These are phyloP conservation scores for Aspergillus sojae DNA, from an alignment of 2,329 filamentous ascomycete genomes.

Conservation along the genomic window DNA sequence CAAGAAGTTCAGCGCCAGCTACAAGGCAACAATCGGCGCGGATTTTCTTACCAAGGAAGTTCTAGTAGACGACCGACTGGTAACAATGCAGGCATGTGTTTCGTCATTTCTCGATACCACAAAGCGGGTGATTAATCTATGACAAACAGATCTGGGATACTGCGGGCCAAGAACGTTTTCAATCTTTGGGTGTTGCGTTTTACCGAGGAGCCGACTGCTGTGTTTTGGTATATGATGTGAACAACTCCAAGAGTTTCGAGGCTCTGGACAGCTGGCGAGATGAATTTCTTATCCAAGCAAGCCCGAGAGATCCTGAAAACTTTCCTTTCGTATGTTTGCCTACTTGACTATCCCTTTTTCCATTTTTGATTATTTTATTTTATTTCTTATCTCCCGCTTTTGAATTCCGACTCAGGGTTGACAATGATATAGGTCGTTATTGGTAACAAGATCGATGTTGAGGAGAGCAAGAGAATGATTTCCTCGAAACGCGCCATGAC, in stretches of 20 bases:
- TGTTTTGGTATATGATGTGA: slow-evolving; percentile 96
- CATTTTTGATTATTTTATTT: too few species aligned
- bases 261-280: slow-evolving; percentile 98
- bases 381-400: background rate
- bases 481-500: slow-evolving; percentile 95
- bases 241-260: slow-evolving; percentile 99
- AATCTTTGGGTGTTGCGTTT: slow-evolving; percentile 95
- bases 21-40: slow-evolving; percentile 98
- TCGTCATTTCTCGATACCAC: background rate
- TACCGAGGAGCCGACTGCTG: slow-evolving; percentile 98
- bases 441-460: slow-evolving; percentile 98
- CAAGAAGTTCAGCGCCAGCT: slow-evolving; percentile 99
- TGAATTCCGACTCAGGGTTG: background rate
- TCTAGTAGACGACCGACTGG: slow-evolving; percentile 91
- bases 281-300: slow-evolving; percentile 96
- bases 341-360: background rate
- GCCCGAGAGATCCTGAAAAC: slow-evolving; percentile 91
- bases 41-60: slow-evolving; percentile 99
- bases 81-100: slow-evolving; percentile 86
- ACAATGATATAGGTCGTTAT: slow-evolving; percentile 71
- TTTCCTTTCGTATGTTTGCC: slow-evolving; percentile 87
- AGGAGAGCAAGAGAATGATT: slow-evolving; percentile 96
- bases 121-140: slow-evolving; percentile 7
- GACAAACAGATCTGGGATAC: slow-evolving; percentile 86
- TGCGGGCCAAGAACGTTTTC: slow-evolving; percentile 94